Base-by-base conservation (phyloP, 805 yeast genomes). In the Candida andamanensis region DNA sequence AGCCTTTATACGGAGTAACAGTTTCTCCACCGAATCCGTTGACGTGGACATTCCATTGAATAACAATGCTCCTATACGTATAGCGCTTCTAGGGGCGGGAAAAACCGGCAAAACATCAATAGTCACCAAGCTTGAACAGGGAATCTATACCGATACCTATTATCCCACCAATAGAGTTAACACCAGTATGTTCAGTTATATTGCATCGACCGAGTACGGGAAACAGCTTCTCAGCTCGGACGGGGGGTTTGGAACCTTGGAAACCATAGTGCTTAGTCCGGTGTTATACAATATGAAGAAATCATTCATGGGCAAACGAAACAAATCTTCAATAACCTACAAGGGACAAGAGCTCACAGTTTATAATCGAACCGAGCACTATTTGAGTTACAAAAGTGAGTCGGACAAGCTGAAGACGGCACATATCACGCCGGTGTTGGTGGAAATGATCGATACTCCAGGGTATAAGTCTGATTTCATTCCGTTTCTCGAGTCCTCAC, bases 371-470 rank as follows among this genome's bases (percentile, higher is more conserved):
- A 36, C 33, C 20, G 40, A 41, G 6, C 34, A 15, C 17, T 41
- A 36, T 20, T 18, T 20, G 17, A 36, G 31, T 15, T 41, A 31
- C 32, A 37, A 37, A 17, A 12, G 19, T 1, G 36, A 33, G 8
- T 5, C 7, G 17, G 37, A 33, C 16, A 4, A 21, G 4, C 12
- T 24, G 2, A 16, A 15, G 12, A 12, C 25, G 11, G 16, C n/a
- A 6, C 51, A 56, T 3, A 61, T 72, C 10, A 60, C 81, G 0
- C 85, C 87, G 1, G 73, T 81, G 8, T 53, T 76, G 18, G 59
- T 80, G 4, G 94, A 84, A 48, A 58, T 83, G 19, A 74, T 83
- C 1, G 94, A 84, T 45, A 79, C 90, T 0, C 86, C 89, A 0
- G 76, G 82, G 2, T 80, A 78, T 51, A 72, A 76, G 28, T 72